Percentiles rank a stretch among this genome's conserved stretches.
Evolutionary conservation across 768 basidiomycete genomes (phyloP).

Genomic region (Tubosaeta sp.): DNA sequence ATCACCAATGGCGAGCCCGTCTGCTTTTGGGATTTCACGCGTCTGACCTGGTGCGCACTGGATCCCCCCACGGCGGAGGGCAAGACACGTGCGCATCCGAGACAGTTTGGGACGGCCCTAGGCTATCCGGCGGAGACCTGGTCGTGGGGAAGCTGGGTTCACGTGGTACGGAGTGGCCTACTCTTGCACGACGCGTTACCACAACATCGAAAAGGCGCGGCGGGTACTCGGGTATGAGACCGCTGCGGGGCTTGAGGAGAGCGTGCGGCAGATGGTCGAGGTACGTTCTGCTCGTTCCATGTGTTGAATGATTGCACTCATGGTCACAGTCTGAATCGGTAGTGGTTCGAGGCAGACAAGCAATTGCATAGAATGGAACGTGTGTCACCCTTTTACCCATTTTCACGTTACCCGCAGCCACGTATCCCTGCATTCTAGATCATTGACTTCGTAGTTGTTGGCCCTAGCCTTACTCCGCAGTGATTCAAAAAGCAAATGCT

Average conservation of each 20-base stretch:
- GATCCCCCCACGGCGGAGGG: slow-evolving; percentile 44
- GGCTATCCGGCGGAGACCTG: slow-evolving; percentile 73
- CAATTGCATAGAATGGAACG: slow-evolving; percentile 16
- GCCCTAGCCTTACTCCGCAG: no score
- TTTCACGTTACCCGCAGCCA: neutral
- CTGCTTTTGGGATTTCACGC: slow-evolving; percentile 93
- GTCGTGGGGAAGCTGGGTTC: slow-evolving; percentile 74
- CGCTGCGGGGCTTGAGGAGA: slow-evolving; percentile 82
- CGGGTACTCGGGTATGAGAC: slow-evolving; percentile 93
- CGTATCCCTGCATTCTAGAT: no score
- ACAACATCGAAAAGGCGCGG: slow-evolving; percentile 93
- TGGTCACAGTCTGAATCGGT: neutral
- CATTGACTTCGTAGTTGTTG: no score
- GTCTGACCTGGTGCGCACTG: slow-evolving; percentile 72
- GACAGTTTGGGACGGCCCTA: slow-evolving; percentile 60
- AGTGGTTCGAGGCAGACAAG: slow-evolving; percentile 32
- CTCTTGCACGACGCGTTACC: slow-evolving; percentile 75
- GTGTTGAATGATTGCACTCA: slow-evolving; percentile 1
- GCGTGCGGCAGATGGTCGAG: slow-evolving; percentile 72
- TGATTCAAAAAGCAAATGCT: no score
- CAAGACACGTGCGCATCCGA: slow-evolving; percentile 45
- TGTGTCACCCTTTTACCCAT: neutral
- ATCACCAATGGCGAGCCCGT: slow-evolving; percentile 96
- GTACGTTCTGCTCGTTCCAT: slow-evolving; percentile 37
- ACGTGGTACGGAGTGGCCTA: slow-evolving; percentile 82